Percentiles rank a stretch among this genome's conserved stretches.
phyloP scores from a whole-genome alignment of 2,329 filamentous ascomycete species.

The Truncatella angustata region DNA sequence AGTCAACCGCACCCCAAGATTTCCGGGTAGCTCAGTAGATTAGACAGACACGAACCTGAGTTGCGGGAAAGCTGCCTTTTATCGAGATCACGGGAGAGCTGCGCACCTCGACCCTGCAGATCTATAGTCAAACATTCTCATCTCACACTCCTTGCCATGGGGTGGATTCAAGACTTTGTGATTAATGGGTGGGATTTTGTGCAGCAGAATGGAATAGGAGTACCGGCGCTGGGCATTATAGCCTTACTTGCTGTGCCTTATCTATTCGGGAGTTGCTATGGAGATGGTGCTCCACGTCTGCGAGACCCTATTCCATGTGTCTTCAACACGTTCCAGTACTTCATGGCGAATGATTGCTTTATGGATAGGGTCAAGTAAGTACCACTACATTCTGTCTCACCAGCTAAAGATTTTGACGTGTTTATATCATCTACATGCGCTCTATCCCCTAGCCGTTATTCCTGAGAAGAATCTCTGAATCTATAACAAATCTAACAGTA shows the following conservation, averaged over 20 bases:
- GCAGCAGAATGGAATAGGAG: background rate
- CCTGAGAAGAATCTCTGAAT: too few relatives aligned
- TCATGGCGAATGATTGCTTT: background rate
- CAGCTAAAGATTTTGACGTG: background rate
- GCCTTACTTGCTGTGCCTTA: background rate
- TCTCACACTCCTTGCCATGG: background rate
- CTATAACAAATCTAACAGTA: background rate
- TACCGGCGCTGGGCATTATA: background rate
- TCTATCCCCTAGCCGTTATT: too few relatives aligned
- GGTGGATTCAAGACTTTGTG: background rate
- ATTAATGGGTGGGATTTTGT: background rate
- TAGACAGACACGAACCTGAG: background rate
- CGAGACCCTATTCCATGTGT: background rate
- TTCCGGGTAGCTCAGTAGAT: background rate
- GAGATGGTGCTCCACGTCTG: background rate
- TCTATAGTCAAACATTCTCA: background rate
- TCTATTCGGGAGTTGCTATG: background rate
- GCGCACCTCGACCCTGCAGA: background rate
- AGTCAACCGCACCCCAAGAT: background rate
- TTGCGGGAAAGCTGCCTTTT: background rate
- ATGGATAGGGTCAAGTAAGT: background rate
- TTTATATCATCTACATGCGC: background rate
- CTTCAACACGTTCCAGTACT: constrained; percentile 1
- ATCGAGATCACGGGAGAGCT: background rate
- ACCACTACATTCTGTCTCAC: background rate